Conservation (phyloP, 768 basidiomycete species). For the Pleurotus salmoneostramineus region DNA sequence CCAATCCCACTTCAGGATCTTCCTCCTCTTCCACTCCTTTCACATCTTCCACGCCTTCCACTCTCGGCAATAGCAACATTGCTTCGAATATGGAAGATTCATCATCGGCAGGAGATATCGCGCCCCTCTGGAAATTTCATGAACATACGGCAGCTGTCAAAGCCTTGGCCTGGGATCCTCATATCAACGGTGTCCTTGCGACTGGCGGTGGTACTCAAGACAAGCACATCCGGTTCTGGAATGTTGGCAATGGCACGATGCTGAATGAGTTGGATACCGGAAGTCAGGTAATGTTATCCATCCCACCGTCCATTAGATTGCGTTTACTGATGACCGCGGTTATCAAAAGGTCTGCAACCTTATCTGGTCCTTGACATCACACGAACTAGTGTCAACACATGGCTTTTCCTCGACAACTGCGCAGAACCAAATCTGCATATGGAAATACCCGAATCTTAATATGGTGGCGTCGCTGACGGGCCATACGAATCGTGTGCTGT, state of each 20-base stretch:
- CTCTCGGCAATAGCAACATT: conserved; percentile 11
- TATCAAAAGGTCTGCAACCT: conserved; percentile 85
- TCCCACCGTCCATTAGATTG: neutral
- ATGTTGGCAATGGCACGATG: conserved; percentile 81
- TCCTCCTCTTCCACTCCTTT: neutral
- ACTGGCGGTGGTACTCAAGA: conserved; percentile 99
- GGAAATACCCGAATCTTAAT: conserved; percentile 90
- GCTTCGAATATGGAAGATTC: neutral
- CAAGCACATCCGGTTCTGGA: conserved; percentile 98
- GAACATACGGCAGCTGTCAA: conserved; percentile 98
- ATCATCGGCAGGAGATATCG: conserved; percentile 35
- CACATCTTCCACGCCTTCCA: neutral
- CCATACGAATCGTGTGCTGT: conserved; percentile 92
- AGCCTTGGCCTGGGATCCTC: conserved; percentile 97
- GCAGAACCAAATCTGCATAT: conserved; percentile 95
- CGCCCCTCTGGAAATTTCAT: conserved; percentile 90
- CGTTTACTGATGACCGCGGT: conserved; percentile 6
- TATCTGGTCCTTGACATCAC: conserved; percentile 92
- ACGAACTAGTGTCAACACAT: conserved; percentile 97
- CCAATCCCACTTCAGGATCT: neutral
- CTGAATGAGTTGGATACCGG: conserved; percentile 91
- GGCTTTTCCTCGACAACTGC: conserved; percentile 92
- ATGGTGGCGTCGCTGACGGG: conserved; percentile 95
- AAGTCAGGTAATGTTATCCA: conserved; percentile 66
- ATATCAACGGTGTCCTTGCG: conserved; percentile 85